phyloP scores from a whole-genome alignment of 2,329 filamentous ascomycete species.

The Fusarium papillatum region DNA sequence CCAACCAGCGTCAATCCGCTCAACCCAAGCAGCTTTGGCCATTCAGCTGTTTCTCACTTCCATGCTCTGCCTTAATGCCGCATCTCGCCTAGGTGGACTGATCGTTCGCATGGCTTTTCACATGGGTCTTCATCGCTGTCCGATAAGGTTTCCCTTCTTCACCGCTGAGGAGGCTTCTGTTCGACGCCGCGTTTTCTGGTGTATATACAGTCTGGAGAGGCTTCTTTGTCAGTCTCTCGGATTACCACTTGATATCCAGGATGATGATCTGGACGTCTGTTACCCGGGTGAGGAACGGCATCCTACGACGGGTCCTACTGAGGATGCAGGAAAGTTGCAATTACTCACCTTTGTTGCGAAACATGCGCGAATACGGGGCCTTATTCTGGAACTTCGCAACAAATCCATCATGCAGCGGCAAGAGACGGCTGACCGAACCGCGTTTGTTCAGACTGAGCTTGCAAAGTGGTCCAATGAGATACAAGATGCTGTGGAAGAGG shows the following conservation, averaged over 20 bases:
- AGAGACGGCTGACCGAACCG: slow-evolving; percentile 56
- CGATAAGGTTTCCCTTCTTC: slow-evolving; percentile 65
- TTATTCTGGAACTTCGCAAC: slow-evolving; percentile 66
- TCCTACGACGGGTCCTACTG: slow-evolving; percentile 14
- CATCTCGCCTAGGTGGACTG: slow-evolving; percentile 67
- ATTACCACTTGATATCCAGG: slow-evolving; percentile 66
- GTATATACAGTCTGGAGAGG: slow-evolving; percentile 67
- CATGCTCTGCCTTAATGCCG: slow-evolving; percentile 68
- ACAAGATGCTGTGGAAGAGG: slow-evolving; percentile 60
- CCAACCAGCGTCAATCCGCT: slow-evolving; percentile 60
- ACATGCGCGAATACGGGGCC: slow-evolving; percentile 62
- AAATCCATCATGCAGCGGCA: slow-evolving; percentile 62
- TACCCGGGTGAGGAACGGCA: slow-evolving; percentile 64
- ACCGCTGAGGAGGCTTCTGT: slow-evolving; percentile 59
- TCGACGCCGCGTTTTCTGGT: slow-evolving; percentile 68
- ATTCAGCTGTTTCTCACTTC: slow-evolving; percentile 69
- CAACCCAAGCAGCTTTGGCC: slow-evolving; percentile 64
- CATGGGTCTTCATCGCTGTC: slow-evolving; percentile 70
- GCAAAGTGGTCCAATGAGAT: slow-evolving; percentile 67
- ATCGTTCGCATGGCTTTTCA: slow-evolving; percentile 69
- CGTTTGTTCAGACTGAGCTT: slow-evolving; percentile 62
- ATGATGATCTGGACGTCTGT: slow-evolving; percentile 71
- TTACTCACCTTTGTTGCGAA: slow-evolving; percentile 58
- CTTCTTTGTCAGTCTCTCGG: slow-evolving; percentile 69
- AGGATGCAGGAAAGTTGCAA: slow-evolving; percentile 46